Conservation (phyloP, 148 eudicot genomes). For the Nepenthes mirabilis region DNA sequence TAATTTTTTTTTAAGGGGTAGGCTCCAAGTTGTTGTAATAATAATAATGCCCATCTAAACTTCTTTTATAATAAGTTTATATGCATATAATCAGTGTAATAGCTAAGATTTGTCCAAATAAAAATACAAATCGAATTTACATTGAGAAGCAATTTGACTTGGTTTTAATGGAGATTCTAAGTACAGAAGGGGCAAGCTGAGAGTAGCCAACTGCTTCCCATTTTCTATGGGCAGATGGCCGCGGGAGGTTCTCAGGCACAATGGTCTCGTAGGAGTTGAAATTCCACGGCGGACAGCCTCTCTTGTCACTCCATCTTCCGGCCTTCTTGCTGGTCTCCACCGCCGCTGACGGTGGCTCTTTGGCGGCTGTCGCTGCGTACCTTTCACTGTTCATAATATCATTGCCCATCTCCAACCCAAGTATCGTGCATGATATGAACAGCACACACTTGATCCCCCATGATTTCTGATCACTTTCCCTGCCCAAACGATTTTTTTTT, state of each 20-base stretch:
- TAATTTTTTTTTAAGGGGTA: no score
- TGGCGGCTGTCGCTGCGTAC: neutral
- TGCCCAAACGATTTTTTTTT: neutral
- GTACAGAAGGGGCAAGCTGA: slow-evolving; percentile 19
- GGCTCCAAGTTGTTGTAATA: no score
- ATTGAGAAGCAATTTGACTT: slow-evolving; percentile 16
- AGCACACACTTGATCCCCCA: slow-evolving; percentile 27
- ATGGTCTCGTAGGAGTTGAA: slow-evolving; percentile 64
- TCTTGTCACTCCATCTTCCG: slow-evolving; percentile 58
- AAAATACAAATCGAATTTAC: slow-evolving; percentile 1
- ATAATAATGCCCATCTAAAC: no score
- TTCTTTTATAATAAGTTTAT: no score
- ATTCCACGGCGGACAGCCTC: slow-evolving; percentile 52
- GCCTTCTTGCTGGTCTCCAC: neutral
- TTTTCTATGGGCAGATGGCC: slow-evolving; percentile 49
- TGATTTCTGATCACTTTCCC: slow-evolving; percentile 15
- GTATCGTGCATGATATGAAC: slow-evolving; percentile 36
- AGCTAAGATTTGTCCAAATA: no score
- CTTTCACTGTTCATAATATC: neutral
- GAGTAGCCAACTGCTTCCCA: slow-evolving; percentile 39
- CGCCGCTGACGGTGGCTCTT: neutral
- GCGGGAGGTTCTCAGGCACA: slow-evolving; percentile 82
- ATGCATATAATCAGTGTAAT: no score
- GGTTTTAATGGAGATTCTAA: slow-evolving; percentile 7
- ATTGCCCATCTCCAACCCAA: slow-evolving; percentile 29